Base-by-base conservation (phyloP, 495 filamentous ascomycete genomes). In the Astrothelium macrocarpum region DNA sequence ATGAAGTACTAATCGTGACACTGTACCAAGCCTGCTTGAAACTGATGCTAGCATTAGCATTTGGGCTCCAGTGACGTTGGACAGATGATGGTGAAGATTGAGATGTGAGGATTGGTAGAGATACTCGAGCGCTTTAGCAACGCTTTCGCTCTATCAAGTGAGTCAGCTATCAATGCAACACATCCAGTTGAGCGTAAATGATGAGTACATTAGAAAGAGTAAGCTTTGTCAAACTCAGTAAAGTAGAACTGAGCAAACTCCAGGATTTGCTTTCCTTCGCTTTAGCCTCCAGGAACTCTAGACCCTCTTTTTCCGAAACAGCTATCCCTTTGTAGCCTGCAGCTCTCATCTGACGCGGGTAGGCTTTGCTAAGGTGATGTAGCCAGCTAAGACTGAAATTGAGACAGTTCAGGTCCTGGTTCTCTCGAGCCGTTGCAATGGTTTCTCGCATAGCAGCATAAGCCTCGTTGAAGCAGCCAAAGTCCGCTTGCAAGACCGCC, bases 371-470 rank as follows among this genome's bases (percentile, higher is more conserved):
- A 68, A 98, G 93, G 72, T 97, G 92, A 72, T 95, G 94, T n/a
- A 97, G 80, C 95, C 94, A 98, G 72, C 90, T 95, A 67, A 97
- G 82, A 53, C 90, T 90, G 75, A 96, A 97, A 74, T 96, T 97
- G 42, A 98, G 78, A 71, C 95, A 97, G 9, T 82, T 85, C 81
- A 89, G 89, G 68, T 98, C 94, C 64, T 90, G 85, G 67, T 94
- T 94, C 74, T 97, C 94, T 62, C 93, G 80, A 0, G 94, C 94
- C 32, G 90, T 92, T 0, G 90, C 85, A 16, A 97, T 90, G 1
- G 91, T 90, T 73, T 97, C 94, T 64, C 91, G 82, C 85, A 97
- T 95, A 1, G 91, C 90, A 7, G 88, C 85, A 20, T 97, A 82
- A n/a, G 93, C 91, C 77, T 97, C 94, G 45, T 82, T 80, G 73